phyloP scores from a whole-genome alignment of 345 rosid genomes.

The Passiflora organensis region DNA sequence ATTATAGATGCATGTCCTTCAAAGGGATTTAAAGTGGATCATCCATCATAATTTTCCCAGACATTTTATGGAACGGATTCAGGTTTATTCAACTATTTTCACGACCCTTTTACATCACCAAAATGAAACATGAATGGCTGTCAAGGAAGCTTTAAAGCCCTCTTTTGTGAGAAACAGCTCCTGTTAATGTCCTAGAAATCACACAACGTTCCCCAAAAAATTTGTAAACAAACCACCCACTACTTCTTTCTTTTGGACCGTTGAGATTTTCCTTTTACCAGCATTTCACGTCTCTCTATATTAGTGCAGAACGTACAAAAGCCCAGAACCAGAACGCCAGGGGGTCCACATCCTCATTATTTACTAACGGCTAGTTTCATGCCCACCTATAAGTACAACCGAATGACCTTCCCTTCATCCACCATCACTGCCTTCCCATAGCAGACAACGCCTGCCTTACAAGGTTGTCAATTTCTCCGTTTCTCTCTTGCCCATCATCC shows the following conservation, averaged over 20 bases:
- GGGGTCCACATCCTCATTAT: background rate
- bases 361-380: conserved; percentile 18
- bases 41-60: too few species aligned
- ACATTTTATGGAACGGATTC: too few species aligned
- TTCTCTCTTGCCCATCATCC: background rate
- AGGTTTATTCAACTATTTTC: too few species aligned
- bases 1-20: too few species aligned
- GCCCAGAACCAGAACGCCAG: background rate
- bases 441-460: background rate
- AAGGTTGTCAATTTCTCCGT: background rate
- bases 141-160: too few species aligned
- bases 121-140: too few species aligned
- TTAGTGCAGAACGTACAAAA: conserved; percentile 9
- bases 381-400: conserved; percentile 1
- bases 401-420: background rate
- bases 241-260: background rate
- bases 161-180: too few species aligned
- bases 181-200: too few species aligned
- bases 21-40: too few species aligned
- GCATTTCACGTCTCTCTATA: background rate
- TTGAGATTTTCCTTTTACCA: background rate
- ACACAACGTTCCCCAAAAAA: background rate
- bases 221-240: too few species aligned
- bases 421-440: background rate
- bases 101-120: background rate